Percentiles rank a stretch among this genome's conserved stretches.
These are phyloP conservation scores for Diaporthe sp. DNA, from an alignment of 2,329 filamentous ascomycete species.

Conservation along the genomic window DNA sequence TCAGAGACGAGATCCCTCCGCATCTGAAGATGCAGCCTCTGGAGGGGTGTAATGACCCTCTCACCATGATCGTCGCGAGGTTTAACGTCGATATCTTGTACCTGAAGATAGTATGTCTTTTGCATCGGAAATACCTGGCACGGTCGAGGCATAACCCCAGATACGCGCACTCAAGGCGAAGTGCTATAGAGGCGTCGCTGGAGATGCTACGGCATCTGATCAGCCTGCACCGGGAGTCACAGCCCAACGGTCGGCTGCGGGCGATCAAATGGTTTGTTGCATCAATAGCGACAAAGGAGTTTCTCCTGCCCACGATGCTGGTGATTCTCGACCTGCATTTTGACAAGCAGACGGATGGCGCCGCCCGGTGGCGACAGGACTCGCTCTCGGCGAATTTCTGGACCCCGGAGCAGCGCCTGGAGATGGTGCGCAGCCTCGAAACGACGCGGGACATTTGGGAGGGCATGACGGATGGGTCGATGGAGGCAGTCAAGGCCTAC, in stretches of 20 bases:
- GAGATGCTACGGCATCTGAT: constrained; percentile 84
- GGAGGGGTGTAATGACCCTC: constrained; percentile 83
- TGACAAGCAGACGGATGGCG: constrained; percentile 65
- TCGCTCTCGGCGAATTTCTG: constrained; percentile 67
- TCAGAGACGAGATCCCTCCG: constrained; percentile 79
- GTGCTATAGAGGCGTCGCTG: constrained; percentile 89
- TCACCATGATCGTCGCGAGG: constrained; percentile 87
- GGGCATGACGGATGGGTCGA: constrained; percentile 79
- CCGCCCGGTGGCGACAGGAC: constrained; percentile 53
- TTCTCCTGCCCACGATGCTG: constrained; percentile 87
- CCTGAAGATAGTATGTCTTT: constrained; percentile 88
- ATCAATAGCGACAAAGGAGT: constrained; percentile 86
- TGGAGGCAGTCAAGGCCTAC: constrained; percentile 92
- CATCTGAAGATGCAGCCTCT: constrained; percentile 83
- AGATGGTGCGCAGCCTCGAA: constrained; percentile 84
- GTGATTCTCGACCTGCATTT: constrained; percentile 87
- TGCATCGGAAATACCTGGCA: constrained; percentile 90
- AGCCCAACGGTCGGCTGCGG: constrained; percentile 78
- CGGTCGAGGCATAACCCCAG: constrained; percentile 82
- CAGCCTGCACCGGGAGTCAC: constrained; percentile 81
- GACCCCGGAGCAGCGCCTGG: constrained; percentile 72
- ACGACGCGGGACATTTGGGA: constrained; percentile 85
- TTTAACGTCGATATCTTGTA: constrained; percentile 89
- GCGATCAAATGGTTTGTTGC: constrained; percentile 84
- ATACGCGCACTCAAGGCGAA: constrained; percentile 86